Conservation (phyloP, 495 filamentous ascomycete species). For the Hyaloscypha bicolor region DNA sequence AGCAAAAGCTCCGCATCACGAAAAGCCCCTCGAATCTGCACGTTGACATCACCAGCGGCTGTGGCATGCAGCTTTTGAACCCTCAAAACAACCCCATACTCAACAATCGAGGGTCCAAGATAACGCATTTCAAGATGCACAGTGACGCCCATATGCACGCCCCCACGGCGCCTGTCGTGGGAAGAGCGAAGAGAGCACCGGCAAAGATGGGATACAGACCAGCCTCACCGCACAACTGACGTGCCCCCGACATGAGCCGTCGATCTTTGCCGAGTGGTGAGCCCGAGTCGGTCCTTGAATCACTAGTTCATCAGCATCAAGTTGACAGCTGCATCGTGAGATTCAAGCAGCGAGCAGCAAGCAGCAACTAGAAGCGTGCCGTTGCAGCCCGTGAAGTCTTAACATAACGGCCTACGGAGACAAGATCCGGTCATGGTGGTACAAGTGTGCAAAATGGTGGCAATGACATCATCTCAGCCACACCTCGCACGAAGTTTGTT, state of each 20-base stretch:
- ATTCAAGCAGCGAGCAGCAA: not conserved
- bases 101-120: not conserved
- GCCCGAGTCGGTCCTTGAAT: not conserved
- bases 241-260: not conserved
- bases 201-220: not conserved
- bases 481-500: not conserved
- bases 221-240: slow-evolving; percentile 26
- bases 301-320: not conserved
- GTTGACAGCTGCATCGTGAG: not conserved
- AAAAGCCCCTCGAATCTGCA: slow-evolving; percentile 16
- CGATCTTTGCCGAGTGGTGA: not conserved
- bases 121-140: slow-evolving; percentile 13
- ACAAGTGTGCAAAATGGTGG: not conserved
- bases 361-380: not conserved
- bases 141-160: slow-evolving; percentile 11
- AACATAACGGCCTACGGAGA: not conserved
- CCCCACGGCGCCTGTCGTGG: slow-evolving; percentile 5
- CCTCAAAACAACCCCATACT: not conserved
- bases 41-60: slow-evolving; percentile 23
- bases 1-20: slow-evolving; percentile 4
- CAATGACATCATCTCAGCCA: not conserved
- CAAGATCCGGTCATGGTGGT: not conserved
- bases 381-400: not conserved
- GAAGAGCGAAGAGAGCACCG: not conserved
- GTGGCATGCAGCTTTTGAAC: not conserved